Evolutionary conservation across 208 protist species (phyloP), one percentile per base, ranked within the genome.

Genomic region (Jaenimonas drosophilae): DNA sequence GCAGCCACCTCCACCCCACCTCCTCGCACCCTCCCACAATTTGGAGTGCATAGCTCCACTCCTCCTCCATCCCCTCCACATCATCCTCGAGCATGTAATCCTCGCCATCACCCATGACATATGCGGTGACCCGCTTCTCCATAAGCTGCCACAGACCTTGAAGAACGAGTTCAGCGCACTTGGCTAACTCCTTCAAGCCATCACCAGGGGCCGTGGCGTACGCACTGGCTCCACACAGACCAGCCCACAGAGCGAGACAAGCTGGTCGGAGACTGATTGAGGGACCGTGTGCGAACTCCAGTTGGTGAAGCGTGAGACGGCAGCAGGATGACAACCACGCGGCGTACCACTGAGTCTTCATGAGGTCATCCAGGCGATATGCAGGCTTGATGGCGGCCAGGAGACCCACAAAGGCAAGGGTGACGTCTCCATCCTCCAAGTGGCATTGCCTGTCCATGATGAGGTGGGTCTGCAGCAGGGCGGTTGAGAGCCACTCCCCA

Each of bases 391-490:
- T 42, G n/a, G 16, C 16, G 7, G n/a, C 9, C 37, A 42, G 19
- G 37, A 42, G 37, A 11, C 19, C 16, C 37, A 17, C 6, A 7
- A 42, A 20, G 37, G 16, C 7, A 7, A 11, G 19, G n/a, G 23
- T 11, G 16, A 25, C n/a, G 9, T 17, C 9, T 20, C 23, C 37
- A 11, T 42, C 37, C 37, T 42, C 37, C 11, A 74, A 49, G 45
- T 81, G 68, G 26, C 49, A 23, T 33, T 34, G 44, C 21, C 52
- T 49, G 45, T 74, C 51, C 65, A 87, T 77, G 19, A 79, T 54
- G 0, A 66, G 44, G 12, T 76, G 50, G 14, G 70, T 77, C 41
- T 76, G 65, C 54, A 58, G 49, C 33, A 87, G 55, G 12, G 69
- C 54, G 5, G 51, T 42, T n/a, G 34, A 43, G 27, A 75, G 41